These are phyloP conservation scores for Arthroderma sp. DNA, from an alignment of 2,329 filamentous ascomycete species.

Conservation along the genomic window DNA sequence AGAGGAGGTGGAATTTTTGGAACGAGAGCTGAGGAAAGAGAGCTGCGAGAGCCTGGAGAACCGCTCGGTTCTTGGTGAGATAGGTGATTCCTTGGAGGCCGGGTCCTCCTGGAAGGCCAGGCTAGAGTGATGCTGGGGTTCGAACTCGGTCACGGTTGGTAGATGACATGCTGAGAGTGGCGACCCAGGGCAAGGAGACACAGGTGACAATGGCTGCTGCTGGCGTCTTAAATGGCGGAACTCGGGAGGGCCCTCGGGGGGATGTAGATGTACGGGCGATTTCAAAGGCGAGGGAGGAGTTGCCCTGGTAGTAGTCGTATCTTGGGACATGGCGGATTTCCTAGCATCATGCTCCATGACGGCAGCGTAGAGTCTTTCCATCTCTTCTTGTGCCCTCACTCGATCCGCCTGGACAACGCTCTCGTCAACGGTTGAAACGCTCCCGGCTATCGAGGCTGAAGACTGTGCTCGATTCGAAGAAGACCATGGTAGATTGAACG, in stretches of 20 bases:
- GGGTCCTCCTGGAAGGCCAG: conserved; percentile 12
- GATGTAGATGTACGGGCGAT: conserved; percentile 20
- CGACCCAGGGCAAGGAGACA: conserved; percentile 9
- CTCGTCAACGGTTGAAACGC: conserved; percentile 63
- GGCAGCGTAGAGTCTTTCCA: conserved; percentile 82
- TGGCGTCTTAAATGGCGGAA: conserved; percentile 19
- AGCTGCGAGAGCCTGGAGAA: conserved; percentile 31
- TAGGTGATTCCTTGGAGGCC: conserved; percentile 16
- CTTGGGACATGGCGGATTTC: conserved; percentile 24
- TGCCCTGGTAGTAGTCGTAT: conserved; percentile 8
- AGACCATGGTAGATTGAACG: conserved; percentile 29
- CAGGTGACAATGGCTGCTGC: conserved; percentile 10
- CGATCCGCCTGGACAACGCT: conserved; percentile 62
- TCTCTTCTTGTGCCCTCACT: conserved; percentile 63
- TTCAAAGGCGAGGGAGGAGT: conserved; percentile 22
- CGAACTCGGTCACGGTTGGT: conserved; percentile 5
- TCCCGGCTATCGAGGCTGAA: conserved; percentile 42
- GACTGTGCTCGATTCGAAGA: conserved; percentile 25
- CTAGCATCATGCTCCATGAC: conserved; percentile 75
- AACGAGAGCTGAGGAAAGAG: conserved; percentile 32
- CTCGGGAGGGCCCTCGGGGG: conserved; percentile 21
- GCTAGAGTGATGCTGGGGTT: conserved; percentile 14
- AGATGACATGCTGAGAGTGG: conserved; percentile 10
- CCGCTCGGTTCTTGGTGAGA: conserved; percentile 26
- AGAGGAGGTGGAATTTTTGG: conserved; percentile 28